Conservation (phyloP, 2,329 filamentous ascomycete species). For the Dactylonectria estremocensis region DNA sequence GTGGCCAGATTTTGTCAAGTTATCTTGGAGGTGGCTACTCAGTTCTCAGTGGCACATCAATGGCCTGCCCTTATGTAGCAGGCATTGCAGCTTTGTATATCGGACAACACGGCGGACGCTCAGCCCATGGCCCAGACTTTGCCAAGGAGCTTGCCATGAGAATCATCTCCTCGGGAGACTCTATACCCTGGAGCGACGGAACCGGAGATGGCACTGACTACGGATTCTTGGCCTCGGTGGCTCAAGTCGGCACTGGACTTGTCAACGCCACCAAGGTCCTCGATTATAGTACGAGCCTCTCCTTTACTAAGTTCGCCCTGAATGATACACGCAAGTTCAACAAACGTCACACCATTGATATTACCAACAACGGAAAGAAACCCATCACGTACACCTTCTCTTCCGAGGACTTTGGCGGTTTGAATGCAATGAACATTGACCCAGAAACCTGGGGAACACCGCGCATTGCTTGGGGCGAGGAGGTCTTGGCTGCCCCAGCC, state of each 20-base stretch:
- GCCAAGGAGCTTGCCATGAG: constrained; percentile 47
- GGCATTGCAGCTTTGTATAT: constrained; percentile 58
- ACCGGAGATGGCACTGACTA: constrained; percentile 31
- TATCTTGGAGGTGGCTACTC: constrained; percentile 53
- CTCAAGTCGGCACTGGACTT: constrained; percentile 58
- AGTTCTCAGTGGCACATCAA: constrained; percentile 64
- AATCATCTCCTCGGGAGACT: constrained; percentile 53
- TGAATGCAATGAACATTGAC: constrained; percentile 16
- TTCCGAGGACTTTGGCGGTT: constrained; percentile 12
- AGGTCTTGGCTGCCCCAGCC: background rate
- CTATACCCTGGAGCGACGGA: constrained; percentile 45
- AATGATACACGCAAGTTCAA: constrained; percentile 61
- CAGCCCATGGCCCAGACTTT: constrained; percentile 49
- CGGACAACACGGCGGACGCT: constrained; percentile 51
- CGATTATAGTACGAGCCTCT: constrained; percentile 54
- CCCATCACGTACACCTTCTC: constrained; percentile 23
- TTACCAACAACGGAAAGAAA: constrained; percentile 26
- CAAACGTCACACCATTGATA: constrained; percentile 14
- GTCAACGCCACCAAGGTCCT: constrained; percentile 60
- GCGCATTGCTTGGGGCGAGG: constrained; percentile 9
- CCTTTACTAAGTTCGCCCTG: constrained; percentile 58
- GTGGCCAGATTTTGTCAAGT: constrained; percentile 59
- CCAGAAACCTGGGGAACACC: constrained; percentile 2
- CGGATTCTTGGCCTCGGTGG: constrained; percentile 51
- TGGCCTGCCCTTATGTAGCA: constrained; percentile 64